Conservation (phyloP, 352 stramenopile species). For the Phytopythium cucurbitacearum region DNA sequence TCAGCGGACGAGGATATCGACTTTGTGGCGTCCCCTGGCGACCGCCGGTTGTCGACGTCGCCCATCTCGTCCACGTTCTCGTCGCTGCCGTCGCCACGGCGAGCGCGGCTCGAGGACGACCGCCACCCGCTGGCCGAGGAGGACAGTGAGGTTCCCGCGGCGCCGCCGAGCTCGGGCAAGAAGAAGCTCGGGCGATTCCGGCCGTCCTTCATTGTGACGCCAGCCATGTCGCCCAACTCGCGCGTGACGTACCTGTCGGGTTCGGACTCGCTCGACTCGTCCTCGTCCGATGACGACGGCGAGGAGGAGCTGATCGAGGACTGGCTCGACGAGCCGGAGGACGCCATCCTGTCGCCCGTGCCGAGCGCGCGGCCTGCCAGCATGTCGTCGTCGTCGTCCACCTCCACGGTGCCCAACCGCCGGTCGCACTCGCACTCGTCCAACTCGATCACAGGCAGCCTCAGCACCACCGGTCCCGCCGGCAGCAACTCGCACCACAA, state of each 20-base stretch:
- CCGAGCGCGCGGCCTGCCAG: constrained; percentile 22
- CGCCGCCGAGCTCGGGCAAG: constrained; percentile 4
- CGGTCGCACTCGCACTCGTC: constrained; percentile 22
- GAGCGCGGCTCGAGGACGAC: constrained; percentile 6
- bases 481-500: constrained; percentile 33
- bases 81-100: constrained; percentile 7
- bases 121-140: constrained; percentile 4
- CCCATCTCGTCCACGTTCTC: constrained; percentile 11
- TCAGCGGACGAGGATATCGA: constrained; percentile 6
- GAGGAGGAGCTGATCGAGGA: constrained; percentile 65
- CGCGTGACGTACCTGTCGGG: constrained; percentile 21
- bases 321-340: constrained; percentile 72
- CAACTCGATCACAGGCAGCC: constrained; percentile 24
- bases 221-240: constrained; percentile 12
- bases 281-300: constrained; percentile 33
- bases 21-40: constrained; percentile 4
- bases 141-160: constrained; percentile 2
- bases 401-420: constrained; percentile 31
- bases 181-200: constrained; percentile 34
- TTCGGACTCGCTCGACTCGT: constrained; percentile 36
- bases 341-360: constrained; percentile 52
- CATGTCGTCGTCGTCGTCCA: constrained; percentile 51
- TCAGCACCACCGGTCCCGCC: neutral
- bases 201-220: constrained; percentile 18
- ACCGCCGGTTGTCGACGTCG: constrained; percentile 1